phyloP scores from a whole-genome alignment of 805 yeast species.

The Starmerella powellii region DNA sequence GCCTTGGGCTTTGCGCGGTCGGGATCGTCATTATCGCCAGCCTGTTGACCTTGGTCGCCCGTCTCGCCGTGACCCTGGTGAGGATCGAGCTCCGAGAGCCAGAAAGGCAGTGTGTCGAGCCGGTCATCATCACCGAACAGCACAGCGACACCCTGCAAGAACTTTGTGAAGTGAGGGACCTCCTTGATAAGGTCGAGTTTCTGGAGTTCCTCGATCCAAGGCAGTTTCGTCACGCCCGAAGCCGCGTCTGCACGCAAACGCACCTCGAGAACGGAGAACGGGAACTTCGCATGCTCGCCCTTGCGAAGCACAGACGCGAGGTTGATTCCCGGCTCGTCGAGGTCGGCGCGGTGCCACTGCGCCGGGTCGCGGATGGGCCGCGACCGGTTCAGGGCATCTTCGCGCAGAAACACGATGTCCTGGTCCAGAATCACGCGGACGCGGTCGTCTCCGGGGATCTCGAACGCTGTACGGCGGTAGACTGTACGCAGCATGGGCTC shows the following conservation, averaged over 20 bases:
- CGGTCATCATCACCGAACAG: slow-evolving; percentile 82
- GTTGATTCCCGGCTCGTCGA: slow-evolving; percentile 57
- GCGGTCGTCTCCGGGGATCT: slow-evolving; percentile 93
- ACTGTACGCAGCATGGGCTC: slow-evolving; percentile 81
- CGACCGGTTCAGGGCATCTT: slow-evolving; percentile 71
- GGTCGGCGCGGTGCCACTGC: slow-evolving; percentile 85
- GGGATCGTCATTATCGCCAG: too few relatives aligned
- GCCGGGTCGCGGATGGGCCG: slow-evolving; percentile 83
- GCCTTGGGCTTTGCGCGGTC: not conserved
- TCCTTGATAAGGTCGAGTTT: slow-evolving; percentile 78
- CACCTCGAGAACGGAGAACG: slow-evolving; percentile 68
- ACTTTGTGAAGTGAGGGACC: slow-evolving; percentile 86
- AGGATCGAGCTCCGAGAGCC: slow-evolving; percentile 79
- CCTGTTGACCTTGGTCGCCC: slow-evolving; percentile 31
- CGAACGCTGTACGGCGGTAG: slow-evolving; percentile 89
- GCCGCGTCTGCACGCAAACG: slow-evolving; percentile 40
- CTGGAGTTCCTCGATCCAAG: slow-evolving; percentile 80
- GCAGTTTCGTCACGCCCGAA: slow-evolving; percentile 27
- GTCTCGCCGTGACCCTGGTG: slow-evolving; percentile 40
- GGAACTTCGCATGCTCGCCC: slow-evolving; percentile 76
- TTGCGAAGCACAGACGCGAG: slow-evolving; percentile 67
- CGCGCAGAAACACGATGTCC: slow-evolving; percentile 76
- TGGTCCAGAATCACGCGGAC: slow-evolving; percentile 84
- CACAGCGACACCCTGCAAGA: slow-evolving; percentile 83
- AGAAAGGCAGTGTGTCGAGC: slow-evolving; percentile 79